Evolutionary conservation across 371 early-diverging fungal species (phyloP), one percentile per base, ranked within the genome.

Genomic region (Apophysomyces elegans): DNA sequence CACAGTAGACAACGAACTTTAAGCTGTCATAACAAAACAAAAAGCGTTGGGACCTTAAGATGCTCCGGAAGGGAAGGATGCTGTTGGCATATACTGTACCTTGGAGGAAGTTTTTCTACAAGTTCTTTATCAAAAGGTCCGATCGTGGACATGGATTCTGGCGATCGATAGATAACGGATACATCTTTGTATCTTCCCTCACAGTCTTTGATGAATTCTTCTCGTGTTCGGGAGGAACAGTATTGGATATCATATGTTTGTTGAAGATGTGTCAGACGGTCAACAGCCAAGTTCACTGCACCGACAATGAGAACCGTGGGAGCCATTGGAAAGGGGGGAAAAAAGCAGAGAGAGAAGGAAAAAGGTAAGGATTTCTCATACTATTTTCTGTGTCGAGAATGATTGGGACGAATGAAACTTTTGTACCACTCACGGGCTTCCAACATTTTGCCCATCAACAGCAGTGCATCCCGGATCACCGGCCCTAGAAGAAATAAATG

Each of bases 161-260:
- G 67, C 35, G 74, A 68, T 2, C 70, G 59, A 44, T 68, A 72
- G 38, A 78, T 71, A 12, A 69, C 69, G 2, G 65, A 50, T 0
- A 75, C 72, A 11, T 73, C 79, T 37, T 73, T 68, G 46, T 80
- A 83, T 43, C 75, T 73, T 0, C 38, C 62, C 6, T 64, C 18
- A 50, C 80, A 83, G 35, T 80, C 79, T 13, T 70, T 54, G 50
- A 83, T 67, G 45, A 83, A 83, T 38, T 70, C 71, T 21, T 70
- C 63, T 38, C 83, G 73, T 5, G 76, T 67, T 14, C 61, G 66
- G 5, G 78, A 71, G 4, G 73, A 63, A 13, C 62, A 67, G 21
- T 78, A 73, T 18, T 70, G 70, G 47, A 80, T 71, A 0, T 37
- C 9, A 12, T 76, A 63, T 5, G 50, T 63, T 36, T 67, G 61